A percentile compares a stretch with the other conserved stretches of the same genome.
Conservation (phyloP, 2,329 filamentous ascomycete genomes). For the Nemania serpens region DNA sequence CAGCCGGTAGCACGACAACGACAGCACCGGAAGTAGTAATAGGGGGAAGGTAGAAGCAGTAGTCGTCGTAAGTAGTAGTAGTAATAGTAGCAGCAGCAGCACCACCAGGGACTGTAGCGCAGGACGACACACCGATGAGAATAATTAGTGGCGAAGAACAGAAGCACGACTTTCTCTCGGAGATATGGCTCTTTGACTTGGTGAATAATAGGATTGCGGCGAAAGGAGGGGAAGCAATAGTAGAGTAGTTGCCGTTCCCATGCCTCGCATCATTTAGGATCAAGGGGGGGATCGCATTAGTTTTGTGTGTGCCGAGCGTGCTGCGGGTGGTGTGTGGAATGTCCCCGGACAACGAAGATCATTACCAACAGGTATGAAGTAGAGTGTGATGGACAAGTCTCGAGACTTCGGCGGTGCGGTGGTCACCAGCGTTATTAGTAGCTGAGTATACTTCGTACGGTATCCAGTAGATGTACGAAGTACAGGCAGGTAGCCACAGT, state of each 20-base stretch:
- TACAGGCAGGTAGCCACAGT: neutral
- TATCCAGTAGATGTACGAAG: no score
- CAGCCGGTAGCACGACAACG: constrained; percentile 11
- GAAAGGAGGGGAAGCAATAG: constrained; percentile 27
- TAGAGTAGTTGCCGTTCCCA: constrained; percentile 23
- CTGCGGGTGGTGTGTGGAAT: constrained; percentile 30
- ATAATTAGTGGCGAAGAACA: constrained; percentile 21
- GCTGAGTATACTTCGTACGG: no score
- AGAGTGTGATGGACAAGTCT: constrained; percentile 5
- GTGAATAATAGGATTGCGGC: constrained; percentile 8
- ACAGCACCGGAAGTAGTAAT: neutral
- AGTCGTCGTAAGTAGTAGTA: neutral
- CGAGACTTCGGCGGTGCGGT: constrained; percentile 19
- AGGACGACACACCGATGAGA: constrained; percentile 9
- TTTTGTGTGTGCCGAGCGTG: constrained; percentile 33
- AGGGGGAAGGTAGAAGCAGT: neutral
- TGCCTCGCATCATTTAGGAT: constrained; percentile 27
- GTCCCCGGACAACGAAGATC: constrained; percentile 39
- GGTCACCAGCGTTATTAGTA: no score
- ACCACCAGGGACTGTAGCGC: constrained; percentile 4
- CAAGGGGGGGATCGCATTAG: constrained; percentile 32
- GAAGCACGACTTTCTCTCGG: constrained; percentile 31
- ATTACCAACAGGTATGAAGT: constrained; percentile 29
- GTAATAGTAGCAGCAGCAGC: neutral
- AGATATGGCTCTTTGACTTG: neutral